Base-by-base conservation (phyloP, 2,329 filamentous ascomycete species). In the Calonectria montana region DNA sequence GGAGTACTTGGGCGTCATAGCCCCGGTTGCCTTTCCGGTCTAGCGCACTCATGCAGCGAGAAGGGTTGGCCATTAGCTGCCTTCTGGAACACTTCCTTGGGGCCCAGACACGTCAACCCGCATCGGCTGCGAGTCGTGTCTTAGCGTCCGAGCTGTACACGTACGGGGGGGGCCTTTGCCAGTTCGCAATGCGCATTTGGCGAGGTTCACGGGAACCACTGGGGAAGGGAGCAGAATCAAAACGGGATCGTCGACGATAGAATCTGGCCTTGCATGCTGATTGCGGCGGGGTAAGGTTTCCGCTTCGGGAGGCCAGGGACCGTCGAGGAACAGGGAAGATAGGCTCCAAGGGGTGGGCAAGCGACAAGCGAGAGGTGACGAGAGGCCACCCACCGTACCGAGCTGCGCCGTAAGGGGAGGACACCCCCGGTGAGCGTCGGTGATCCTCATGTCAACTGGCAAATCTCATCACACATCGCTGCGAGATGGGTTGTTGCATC, bases 1-100 rank as follows among this genome's bases (percentile, higher is more conserved):
- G 69, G 65, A 68, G 69, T 69, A 53, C n/a, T 29, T 25, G 59
- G 45, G 57, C 41, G 31, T 35, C 41, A 27, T 50, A 23, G 45
- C 23, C 48, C 61, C 50, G 43, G 53, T 31, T 47, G 55, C 55
- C 25, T 41, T 72, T 67, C 66, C n/a, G 66, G 69, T 41, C 37
- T 67, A 67, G 72, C 45, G 39, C n/a, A 12, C 39, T 64, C 61
- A 72, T 70, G 71, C 67, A 73, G 63, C 55, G 47, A 70, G 72
- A 70, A 66, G 43, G 59, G 62, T 62, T 23, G 35, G 48, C 62
- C 63, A 61, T 48, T 63, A 63, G 67, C 63, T 62, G 55, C 63
- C 68, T 74, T 74, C 73, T 73, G 71, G 72, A 74, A 74, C 71
- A 67, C 47, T 73, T 72, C 73, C 50, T 45, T 55, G 31, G n/a